These are phyloP conservation scores for Podospora australis DNA, from an alignment of 495 filamentous ascomycete genomes.

Conservation along the genomic window DNA sequence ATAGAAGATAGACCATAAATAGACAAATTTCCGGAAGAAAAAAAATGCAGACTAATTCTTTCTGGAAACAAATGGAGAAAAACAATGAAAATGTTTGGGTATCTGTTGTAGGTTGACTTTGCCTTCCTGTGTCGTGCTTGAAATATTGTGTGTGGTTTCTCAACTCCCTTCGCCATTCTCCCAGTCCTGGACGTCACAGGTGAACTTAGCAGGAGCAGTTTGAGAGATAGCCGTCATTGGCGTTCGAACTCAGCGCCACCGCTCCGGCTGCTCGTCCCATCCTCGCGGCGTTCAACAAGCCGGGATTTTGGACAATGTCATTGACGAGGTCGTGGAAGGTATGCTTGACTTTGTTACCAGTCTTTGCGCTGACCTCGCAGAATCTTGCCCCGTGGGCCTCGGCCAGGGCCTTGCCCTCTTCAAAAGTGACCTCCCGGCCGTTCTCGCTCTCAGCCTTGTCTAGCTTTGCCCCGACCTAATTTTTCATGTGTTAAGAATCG, in stretches of 20 bases:
- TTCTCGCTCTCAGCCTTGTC: constrained; percentile 36
- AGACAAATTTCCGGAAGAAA: no score
- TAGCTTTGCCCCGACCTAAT: constrained; percentile 47
- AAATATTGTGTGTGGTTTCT: no score
- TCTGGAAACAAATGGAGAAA: no score
- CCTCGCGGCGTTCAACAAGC: constrained; percentile 29
- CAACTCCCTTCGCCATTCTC: no score
- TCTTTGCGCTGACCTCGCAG: constrained; percentile 53
- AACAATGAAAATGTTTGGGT: no score
- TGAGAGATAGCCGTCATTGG: constrained; percentile 1
- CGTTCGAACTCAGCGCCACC: constrained; percentile 7
- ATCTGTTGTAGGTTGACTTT: no score
- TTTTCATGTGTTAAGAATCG: constrained; percentile 9
- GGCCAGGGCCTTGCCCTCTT: constrained; percentile 47
- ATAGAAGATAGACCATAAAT: no score
- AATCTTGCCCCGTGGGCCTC: constrained; percentile 42
- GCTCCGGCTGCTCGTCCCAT: constrained; percentile 14
- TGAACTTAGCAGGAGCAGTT: constrained; percentile 21
- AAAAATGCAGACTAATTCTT: no score
- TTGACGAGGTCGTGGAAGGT: constrained; percentile 53
- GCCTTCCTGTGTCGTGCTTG: no score
- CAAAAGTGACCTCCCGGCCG: constrained; percentile 41
- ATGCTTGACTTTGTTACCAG: constrained; percentile 44
- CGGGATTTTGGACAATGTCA: constrained; percentile 41
- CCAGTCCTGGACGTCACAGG: no score